phyloP scores from a whole-genome alignment of 352 stramenopile genomes.

The Phytophthora cryptogea region DNA sequence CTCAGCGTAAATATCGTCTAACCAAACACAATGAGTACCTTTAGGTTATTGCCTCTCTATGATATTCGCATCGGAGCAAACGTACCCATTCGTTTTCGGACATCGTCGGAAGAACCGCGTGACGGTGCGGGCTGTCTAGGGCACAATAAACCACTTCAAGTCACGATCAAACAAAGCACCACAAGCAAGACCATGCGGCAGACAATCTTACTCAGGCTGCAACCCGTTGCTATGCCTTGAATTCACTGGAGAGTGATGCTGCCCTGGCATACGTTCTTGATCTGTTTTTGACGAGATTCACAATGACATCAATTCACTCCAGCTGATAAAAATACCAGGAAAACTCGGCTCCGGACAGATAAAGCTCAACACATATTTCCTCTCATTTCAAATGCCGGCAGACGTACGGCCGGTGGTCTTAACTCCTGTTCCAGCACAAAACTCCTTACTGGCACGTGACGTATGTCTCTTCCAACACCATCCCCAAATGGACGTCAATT shows the following conservation, averaged over 20 bases:
- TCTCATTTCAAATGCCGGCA: constrained; percentile 15
- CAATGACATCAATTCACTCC: constrained; percentile 7
- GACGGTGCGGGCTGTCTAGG: constrained; percentile 16
- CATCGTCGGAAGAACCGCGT: constrained; percentile 39
- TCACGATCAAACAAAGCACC: not conserved
- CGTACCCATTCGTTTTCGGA: constrained; percentile 54
- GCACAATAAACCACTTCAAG: constrained; percentile 1
- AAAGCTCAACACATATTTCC: constrained; percentile 35
- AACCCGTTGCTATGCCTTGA: constrained; percentile 8
- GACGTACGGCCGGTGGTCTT: not conserved
- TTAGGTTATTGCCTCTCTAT: not conserved
- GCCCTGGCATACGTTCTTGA: constrained; percentile 9
- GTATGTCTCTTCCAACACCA: constrained; percentile 1
- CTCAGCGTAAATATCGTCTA: constrained; percentile 73
- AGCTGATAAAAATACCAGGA: constrained; percentile 29
- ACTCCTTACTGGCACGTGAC: constrained; percentile 2
- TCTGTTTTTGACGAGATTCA: not conserved
- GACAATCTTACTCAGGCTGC: constrained; percentile 20
- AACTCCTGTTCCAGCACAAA: constrained; percentile 3
- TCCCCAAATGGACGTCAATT: not conserved
- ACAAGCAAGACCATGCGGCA: not conserved
- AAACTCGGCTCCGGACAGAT: constrained; percentile 1
- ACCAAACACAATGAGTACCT: not conserved
- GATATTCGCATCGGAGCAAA: not conserved
- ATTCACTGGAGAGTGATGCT: not conserved